These are phyloP conservation scores for Trichothecium sympodiale DNA, from an alignment of 2,329 filamentous ascomycete species.

Conservation along the genomic window DNA sequence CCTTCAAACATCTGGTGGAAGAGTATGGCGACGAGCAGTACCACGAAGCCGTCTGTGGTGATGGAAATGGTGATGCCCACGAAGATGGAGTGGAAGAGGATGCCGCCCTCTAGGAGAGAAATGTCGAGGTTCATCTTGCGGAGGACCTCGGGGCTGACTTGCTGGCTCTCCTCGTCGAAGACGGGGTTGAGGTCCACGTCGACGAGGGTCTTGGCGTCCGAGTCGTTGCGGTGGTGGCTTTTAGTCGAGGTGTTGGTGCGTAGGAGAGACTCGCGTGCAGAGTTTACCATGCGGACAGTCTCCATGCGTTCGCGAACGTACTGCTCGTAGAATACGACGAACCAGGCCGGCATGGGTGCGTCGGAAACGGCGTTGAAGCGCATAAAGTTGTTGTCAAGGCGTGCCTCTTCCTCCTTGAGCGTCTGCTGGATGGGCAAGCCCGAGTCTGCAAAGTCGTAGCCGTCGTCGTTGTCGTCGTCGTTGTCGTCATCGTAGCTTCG, in stretches of 20 bases:
- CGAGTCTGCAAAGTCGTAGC: background rate
- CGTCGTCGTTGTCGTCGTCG: background rate
- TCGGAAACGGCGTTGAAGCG: conserved; percentile 3
- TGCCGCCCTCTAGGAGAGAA: conserved; percentile 64
- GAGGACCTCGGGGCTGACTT: conserved; percentile 33
- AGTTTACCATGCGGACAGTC: conserved; percentile 41
- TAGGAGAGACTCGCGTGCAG: background rate
- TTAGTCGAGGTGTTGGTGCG: too few species aligned
- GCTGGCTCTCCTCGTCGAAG: conserved; percentile 28
- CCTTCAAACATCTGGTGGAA: conserved; percentile 54
- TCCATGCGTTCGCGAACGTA: conserved; percentile 50
- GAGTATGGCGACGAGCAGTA: conserved; percentile 57
- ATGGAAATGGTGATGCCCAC: conserved; percentile 65
- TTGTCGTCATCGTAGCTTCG: background rate
- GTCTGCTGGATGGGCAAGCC: background rate
- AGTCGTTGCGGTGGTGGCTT: conserved; percentile 15
- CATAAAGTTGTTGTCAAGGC: conserved; percentile 1
- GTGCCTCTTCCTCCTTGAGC: background rate
- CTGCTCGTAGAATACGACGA: conserved; percentile 52
- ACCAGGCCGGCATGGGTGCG: conserved; percentile 46
- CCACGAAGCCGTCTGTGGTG: conserved; percentile 53
- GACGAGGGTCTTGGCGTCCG: background rate
- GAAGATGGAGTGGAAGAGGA: conserved; percentile 69
- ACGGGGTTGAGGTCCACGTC: background rate
- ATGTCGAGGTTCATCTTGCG: conserved; percentile 62